Conservation (phyloP, 2,329 filamentous ascomycete genomes). For the Ascochyta fabae region DNA sequence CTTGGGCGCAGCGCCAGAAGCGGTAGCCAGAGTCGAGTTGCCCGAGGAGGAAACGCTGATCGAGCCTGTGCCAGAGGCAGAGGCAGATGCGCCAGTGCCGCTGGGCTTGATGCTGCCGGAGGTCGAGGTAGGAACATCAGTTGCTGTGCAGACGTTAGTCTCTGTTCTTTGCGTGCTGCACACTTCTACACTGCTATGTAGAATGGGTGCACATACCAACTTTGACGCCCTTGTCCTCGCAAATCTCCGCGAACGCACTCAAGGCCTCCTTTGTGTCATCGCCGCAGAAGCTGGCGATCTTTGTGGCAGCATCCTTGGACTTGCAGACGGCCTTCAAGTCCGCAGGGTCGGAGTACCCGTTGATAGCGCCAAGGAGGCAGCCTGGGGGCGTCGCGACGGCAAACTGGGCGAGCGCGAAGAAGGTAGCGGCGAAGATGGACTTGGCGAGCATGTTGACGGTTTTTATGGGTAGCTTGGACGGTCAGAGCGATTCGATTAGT, state of each 20-base stretch:
- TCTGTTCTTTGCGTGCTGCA: background rate
- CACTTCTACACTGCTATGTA: background rate
- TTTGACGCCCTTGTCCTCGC: conserved; percentile 35
- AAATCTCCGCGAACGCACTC: conserved; percentile 37
- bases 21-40: conserved; percentile 15
- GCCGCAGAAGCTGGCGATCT: conserved; percentile 35
- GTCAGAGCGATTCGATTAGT: conserved; percentile 1
- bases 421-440: conserved; percentile 34
- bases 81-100: conserved; percentile 16
- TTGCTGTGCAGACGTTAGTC: conserved; percentile 21
- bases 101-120: conserved; percentile 22
- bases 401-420: conserved; percentile 34
- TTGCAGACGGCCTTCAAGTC: conserved; percentile 39
- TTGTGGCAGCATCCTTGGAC: conserved; percentile 32
- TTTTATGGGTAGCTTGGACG: background rate
- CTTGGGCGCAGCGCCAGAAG: conserved; percentile 19
- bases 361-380: conserved; percentile 42
- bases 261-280: conserved; percentile 31
- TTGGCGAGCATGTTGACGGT: conserved; percentile 38
- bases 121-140: conserved; percentile 26
- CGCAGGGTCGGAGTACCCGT: conserved; percentile 35
- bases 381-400: conserved; percentile 32
- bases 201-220: conserved; percentile 34
- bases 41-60: conserved; percentile 10
- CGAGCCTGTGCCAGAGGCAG: conserved; percentile 22